Conservation (phyloP, 2,329 filamentous ascomycete genomes). For the Fusarium vanettenii region DNA sequence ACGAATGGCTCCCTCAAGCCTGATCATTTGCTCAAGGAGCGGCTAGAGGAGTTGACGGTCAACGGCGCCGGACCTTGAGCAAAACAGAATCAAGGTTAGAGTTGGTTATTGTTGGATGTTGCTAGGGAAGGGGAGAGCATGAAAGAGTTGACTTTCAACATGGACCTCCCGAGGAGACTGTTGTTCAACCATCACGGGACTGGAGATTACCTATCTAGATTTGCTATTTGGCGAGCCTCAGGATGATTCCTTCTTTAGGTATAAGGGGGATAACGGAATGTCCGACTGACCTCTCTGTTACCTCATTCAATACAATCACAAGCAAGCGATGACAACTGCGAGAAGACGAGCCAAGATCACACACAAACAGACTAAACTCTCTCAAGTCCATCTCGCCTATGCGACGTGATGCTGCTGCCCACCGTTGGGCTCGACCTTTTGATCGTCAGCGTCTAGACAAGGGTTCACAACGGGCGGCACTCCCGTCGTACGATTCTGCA, state of each 20-base stretch:
- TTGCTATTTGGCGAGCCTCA: background rate
- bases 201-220: background rate
- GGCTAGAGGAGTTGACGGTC: conserved; percentile 36
- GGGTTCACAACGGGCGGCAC: background rate
- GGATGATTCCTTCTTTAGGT: background rate
- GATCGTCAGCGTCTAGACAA: conserved; percentile 14
- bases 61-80: conserved; percentile 32
- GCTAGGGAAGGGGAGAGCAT: conserved; percentile 2
- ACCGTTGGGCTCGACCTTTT: conserved; percentile 3
- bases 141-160: conserved; percentile 13
- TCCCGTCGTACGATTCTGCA: conserved; percentile 37
- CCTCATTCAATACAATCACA: background rate
- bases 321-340: background rate
- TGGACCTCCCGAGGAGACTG: conserved; percentile 1
- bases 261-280: background rate
- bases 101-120: background rate
- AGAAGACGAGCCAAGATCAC: background rate
- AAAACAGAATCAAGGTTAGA: conserved; percentile 7
- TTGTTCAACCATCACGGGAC: conserved; percentile 17
- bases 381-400: background rate
- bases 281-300: background rate
- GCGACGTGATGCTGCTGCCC: conserved; percentile 22
- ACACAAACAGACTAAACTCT: background rate
- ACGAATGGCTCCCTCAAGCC: conserved; percentile 31
- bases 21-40: conserved; percentile 27